Percentiles rank a stretch among this genome's conserved stretches.
phyloP scores from a whole-genome alignment of 2,329 filamentous ascomycete species.

The Capronia coronata region DNA sequence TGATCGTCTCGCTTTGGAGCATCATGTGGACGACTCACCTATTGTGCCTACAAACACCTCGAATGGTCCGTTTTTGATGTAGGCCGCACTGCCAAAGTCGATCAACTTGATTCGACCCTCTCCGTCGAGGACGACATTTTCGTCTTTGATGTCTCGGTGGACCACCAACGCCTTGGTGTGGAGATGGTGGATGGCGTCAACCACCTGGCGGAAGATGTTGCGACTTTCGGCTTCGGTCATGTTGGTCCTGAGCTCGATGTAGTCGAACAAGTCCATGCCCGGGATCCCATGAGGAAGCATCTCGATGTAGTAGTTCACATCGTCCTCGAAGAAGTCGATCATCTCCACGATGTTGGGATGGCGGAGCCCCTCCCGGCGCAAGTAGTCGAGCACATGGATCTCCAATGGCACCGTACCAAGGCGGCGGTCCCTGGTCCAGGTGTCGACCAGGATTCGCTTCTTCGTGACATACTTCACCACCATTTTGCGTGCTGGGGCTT shows the following conservation, averaged over 20 bases:
- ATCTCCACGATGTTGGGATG: slow-evolving; percentile 64
- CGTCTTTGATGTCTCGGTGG: slow-evolving; percentile 97
- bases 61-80: slow-evolving; percentile 97
- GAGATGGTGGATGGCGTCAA: slow-evolving; percentile 79
- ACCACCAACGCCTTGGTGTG: slow-evolving; percentile 88
- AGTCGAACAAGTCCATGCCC: slow-evolving; percentile 98
- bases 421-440: slow-evolving; percentile 89
- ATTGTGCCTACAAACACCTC: slow-evolving; percentile 99
- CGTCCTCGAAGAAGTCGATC: slow-evolving; percentile 60
- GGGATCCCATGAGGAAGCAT: slow-evolving; percentile 93
- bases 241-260: slow-evolving; percentile 90
- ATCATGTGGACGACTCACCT: slow-evolving; percentile 55
- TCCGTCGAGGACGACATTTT: slow-evolving; percentile 93
- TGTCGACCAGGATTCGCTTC: slow-evolving; percentile 90
- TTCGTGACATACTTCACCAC: slow-evolving; percentile 98
- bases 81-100: slow-evolving; percentile 95
- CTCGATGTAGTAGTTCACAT: slow-evolving; percentile 91
- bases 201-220: slow-evolving; percentile 92
- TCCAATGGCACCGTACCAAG: slow-evolving; percentile 93
- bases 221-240: slow-evolving; percentile 94
- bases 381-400: slow-evolving; percentile 92
- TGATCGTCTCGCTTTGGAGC: not conserved
- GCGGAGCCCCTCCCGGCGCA: slow-evolving; percentile 63
- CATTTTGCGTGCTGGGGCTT: slow-evolving; percentile 62
- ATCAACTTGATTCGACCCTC: slow-evolving; percentile 95